Base-by-base conservation (phyloP, 1,139 yeast species). In the Debaryomyces nepalensis region DNA sequence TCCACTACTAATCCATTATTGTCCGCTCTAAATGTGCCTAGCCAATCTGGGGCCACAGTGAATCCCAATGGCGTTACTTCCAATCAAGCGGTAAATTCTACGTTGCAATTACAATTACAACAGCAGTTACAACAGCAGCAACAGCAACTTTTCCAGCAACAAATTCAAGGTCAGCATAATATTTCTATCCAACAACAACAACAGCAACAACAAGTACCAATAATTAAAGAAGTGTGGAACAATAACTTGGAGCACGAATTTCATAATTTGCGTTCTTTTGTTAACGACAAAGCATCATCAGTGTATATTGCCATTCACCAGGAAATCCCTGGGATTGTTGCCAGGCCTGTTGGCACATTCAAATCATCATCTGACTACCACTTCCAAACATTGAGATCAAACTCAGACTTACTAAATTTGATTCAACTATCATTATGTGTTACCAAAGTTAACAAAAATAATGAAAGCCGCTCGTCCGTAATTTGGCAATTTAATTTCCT, bases 401-500 rank as follows among this genome's bases (percentile, higher is more conserved):
- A 93, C 63, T 88, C 95, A 2, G 99, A 95, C 64, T 73, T 93
- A 43, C 68, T 91, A 50, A 85, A 85, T 52, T 80, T 93, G 52
- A 84, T 93, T 45, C 99, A 93, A 64, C 77, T 93, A 41, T 95
- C 96, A 3, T 75, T 93, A 46, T 88, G 98, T 16, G 73, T 91
- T 24, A 78, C 93, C 41, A 96, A 91, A 62, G 77, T 81, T 41
- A 30, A 26, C 24, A 79, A 78, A 49, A 82, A 83, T 50, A 83
- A 82, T 5, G 91, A 84, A 46, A 73, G 77, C 41, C 68, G 77
- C 48, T 77, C 85, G 31, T 79, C 87, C n/a, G 57, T 70, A 31
- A 88, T 97, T 20, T 93, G 97, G 97, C 98, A 93, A 63, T 91
- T 93, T 68, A 95, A 95, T 63, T 90, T 93, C 68, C 75, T 78